These are phyloP conservation scores for Elasticomyces elasticus DNA, from an alignment of 495 filamentous ascomycete genomes.

Conservation along the genomic window DNA sequence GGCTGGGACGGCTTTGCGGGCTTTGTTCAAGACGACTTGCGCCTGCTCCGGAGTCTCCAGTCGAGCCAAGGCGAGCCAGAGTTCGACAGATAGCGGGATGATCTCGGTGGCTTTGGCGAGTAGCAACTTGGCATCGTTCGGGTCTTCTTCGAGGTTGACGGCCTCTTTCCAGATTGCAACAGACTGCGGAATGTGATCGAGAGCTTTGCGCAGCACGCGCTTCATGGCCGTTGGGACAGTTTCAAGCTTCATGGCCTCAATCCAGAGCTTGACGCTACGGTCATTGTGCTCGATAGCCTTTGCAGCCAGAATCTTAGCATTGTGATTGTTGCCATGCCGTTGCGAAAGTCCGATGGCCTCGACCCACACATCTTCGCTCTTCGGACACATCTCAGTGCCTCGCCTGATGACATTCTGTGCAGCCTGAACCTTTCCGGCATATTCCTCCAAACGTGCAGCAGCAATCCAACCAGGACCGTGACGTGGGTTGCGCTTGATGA, in stretches of 20 bases:
- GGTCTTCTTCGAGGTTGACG: conserved; percentile 89
- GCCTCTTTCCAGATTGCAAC: conserved; percentile 93
- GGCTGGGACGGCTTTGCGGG: conserved; percentile 82
- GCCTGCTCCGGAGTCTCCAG: conserved; percentile 83
- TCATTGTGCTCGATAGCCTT: conserved; percentile 85
- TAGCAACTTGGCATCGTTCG: conserved; percentile 72
- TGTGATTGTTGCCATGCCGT: conserved; percentile 46
- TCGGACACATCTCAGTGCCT: conserved; percentile 82
- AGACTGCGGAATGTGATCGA: conserved; percentile 82
- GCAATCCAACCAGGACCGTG: conserved; percentile 97
- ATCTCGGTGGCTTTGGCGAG: conserved; percentile 89
- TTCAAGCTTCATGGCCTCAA: conserved; percentile 89
- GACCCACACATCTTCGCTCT: conserved; percentile 90
- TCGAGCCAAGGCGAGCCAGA: conserved; percentile 88
- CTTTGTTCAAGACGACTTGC: conserved; percentile 88
- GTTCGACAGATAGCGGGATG: conserved; percentile 81
- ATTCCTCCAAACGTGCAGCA: conserved; percentile 80
- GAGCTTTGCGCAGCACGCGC: conserved; percentile 75
- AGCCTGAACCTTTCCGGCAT: conserved; percentile 79
- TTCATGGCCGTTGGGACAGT: conserved; percentile 71
- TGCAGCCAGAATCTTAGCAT: conserved; percentile 92
- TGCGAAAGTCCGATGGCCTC: conserved; percentile 91
- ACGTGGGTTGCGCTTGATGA: conserved; percentile 89
- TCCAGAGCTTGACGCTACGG: conserved; percentile 81
- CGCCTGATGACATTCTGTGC: conserved; percentile 75